A percentile compares a stretch with the other conserved stretches of the same genome.
Evolutionary conservation across 768 basidiomycete genomes (phyloP).

Genomic region (Boletus subparvulus): DNA sequence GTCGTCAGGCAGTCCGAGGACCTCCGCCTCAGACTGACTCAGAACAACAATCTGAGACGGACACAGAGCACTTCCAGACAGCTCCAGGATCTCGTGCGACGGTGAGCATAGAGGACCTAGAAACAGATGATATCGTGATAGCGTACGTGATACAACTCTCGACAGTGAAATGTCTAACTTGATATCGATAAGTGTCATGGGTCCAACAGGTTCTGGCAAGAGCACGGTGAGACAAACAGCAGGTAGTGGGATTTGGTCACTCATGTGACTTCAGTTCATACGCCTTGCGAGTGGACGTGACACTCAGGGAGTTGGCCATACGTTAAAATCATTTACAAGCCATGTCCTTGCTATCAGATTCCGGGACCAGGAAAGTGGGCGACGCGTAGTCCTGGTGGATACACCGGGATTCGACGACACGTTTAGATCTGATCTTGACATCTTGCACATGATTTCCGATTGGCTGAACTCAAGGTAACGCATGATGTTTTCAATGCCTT

Average conservation of each 20-base stretch:
- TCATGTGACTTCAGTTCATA: constrained; percentile 13
- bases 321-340: constrained; percentile 11
- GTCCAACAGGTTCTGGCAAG: constrained; percentile 19
- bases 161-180: neutral
- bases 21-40: too few relatives aligned
- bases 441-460: neutral
- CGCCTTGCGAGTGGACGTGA: neutral
- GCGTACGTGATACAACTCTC: constrained; percentile 6
- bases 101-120: neutral
- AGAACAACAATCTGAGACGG: neutral
- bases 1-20: too few relatives aligned
- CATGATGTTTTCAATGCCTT: neutral
- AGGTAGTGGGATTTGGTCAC: neutral
- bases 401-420: constrained; percentile 28
- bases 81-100: neutral
- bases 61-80: neutral
- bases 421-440: constrained; percentile 9
- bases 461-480: constrained; percentile 2
- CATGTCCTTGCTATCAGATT: constrained; percentile 6
- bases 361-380: neutral
- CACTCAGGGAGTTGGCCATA: constrained; percentile 3
- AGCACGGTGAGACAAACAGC: constrained; percentile 8
- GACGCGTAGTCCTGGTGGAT: constrained; percentile 21
- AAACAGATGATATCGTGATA: constrained; percentile 9
- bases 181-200: constrained; percentile 14